Evolutionary conservation across 805 yeast species (phyloP).

Genomic region (Nakazawaea wickerhamii): DNA sequence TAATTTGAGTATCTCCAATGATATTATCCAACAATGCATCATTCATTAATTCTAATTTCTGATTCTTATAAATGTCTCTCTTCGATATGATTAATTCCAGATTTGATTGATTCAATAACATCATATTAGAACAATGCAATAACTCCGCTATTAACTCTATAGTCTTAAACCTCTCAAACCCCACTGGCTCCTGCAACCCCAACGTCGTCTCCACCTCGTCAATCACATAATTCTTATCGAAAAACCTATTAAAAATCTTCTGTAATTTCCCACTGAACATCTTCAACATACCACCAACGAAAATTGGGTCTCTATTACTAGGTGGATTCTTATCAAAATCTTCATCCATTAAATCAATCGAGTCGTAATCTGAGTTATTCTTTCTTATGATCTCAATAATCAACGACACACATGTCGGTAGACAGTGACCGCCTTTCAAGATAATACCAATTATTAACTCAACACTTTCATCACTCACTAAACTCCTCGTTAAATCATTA

Average conservation of each 20-base stretch:
- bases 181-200: conserved; percentile 63
- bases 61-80: conserved; percentile 64
- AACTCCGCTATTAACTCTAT: conserved; percentile 91
- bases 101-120: conserved; percentile 69
- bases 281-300: conserved; percentile 76
- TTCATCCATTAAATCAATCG: conserved; percentile 28
- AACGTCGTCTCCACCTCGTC: conserved; percentile 46
- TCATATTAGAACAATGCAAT: conserved; percentile 94
- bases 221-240: conserved; percentile 21
- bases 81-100: conserved; percentile 61
- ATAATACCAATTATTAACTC: conserved; percentile 67
- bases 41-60: conserved; percentile 36
- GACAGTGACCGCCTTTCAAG: conserved; percentile 75
- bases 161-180: conserved; percentile 84
- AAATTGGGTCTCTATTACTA: conserved; percentile 84
- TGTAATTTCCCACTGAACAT: conserved; percentile 51
- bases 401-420: conserved; percentile 90
- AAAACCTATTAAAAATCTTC: conserved; percentile 25
- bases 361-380: conserved; percentile 92
- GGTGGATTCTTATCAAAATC: conserved; percentile 52
- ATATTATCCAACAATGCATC: conserved; percentile 30
- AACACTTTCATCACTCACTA: conserved; percentile 69
- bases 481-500: conserved; percentile 84
- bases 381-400: conserved; percentile 90
- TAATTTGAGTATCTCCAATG: conserved; percentile 15